Conservation (phyloP, 169 alveolate species). For the Plasmodium vivax region DNA sequence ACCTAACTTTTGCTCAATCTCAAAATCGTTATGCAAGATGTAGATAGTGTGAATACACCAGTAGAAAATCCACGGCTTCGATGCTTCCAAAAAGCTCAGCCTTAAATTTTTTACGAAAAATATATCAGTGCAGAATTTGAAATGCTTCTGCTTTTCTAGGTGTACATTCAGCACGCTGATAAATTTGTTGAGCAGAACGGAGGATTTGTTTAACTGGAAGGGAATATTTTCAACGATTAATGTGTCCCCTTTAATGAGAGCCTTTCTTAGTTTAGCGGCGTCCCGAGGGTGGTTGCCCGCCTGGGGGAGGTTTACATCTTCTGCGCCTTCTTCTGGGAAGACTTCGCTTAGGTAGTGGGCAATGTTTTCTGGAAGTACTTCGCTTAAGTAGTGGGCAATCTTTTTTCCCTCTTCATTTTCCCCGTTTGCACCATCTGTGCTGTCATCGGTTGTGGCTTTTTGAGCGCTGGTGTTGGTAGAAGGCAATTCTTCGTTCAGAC, state of each 20-base stretch:
- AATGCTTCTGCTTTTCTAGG: conserved; percentile 56
- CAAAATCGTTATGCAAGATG: conserved; percentile 41
- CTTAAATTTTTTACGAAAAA: conserved; percentile 64
- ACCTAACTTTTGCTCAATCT: conserved; percentile 59
- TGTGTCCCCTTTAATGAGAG: conserved; percentile 11
- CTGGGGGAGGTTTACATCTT: not conserved
- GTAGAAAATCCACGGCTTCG: conserved; percentile 73
- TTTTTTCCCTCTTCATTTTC: not conserved
- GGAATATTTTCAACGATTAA: conserved; percentile 7
- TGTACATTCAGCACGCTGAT: conserved; percentile 58
- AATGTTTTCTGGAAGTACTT: not conserved
- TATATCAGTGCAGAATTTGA: conserved; percentile 68
- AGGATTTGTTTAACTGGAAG: conserved; percentile 56
- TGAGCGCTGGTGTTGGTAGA: not conserved
- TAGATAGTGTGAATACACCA: conserved; percentile 71
- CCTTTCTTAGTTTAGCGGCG: not conserved
- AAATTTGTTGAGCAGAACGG: conserved; percentile 39
- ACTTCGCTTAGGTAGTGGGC: not conserved
- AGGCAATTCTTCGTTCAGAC: not conserved
- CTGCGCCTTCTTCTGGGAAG: not conserved
- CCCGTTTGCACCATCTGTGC: not conserved
- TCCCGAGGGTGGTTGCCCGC: not conserved
- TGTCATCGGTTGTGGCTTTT: not conserved
- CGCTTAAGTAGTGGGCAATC: not conserved
- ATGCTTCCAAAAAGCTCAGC: conserved; percentile 65